phyloP scores from a whole-genome alignment of 257 asterid species.

The Thymus mandschuricus region DNA sequence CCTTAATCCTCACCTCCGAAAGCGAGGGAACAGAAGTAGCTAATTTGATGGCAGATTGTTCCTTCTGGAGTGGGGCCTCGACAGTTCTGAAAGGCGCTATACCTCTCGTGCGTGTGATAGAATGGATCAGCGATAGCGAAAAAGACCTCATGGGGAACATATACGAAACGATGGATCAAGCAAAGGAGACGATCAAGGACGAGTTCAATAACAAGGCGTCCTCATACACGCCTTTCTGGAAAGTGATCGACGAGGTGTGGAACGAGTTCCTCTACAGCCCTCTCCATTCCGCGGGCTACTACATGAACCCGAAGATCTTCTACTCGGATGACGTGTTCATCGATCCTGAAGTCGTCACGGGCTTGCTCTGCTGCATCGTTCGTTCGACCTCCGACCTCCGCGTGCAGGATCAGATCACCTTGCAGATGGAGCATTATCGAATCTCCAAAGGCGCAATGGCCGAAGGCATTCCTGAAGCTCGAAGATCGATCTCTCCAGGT shows the following conservation, averaged over 20 bases:
- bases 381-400: slow-evolving; percentile 31
- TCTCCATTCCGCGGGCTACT: slow-evolving; percentile 66
- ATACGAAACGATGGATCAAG: slow-evolving; percentile 66
- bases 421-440: slow-evolving; percentile 47
- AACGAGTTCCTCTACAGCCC: slow-evolving; percentile 54
- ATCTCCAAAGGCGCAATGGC: slow-evolving; percentile 32
- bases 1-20: slow-evolving; percentile 27
- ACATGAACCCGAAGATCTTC: slow-evolving; percentile 56
- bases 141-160: slow-evolving; percentile 46
- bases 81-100: slow-evolving; percentile 46
- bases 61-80: slow-evolving; percentile 54
- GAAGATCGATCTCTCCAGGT: slow-evolving; percentile 50
- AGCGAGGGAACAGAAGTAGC: slow-evolving; percentile 43
- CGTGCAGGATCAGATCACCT: slow-evolving; percentile 30
- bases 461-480: slow-evolving; percentile 32
- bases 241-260: slow-evolving; percentile 65
- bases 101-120: slow-evolving; percentile 54
- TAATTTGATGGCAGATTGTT: slow-evolving; percentile 39
- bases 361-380: slow-evolving; percentile 44
- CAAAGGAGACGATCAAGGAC: slow-evolving; percentile 56
- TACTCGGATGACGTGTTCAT: slow-evolving; percentile 38
- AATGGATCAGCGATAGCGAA: slow-evolving; percentile 33
- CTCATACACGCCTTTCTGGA: slow-evolving; percentile 53
- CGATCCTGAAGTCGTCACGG: slow-evolving; percentile 60
- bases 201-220: slow-evolving; percentile 41